Base-by-base conservation (phyloP, 192 early-diverging fungal species). In the Globomyces pollinis-pini region DNA sequence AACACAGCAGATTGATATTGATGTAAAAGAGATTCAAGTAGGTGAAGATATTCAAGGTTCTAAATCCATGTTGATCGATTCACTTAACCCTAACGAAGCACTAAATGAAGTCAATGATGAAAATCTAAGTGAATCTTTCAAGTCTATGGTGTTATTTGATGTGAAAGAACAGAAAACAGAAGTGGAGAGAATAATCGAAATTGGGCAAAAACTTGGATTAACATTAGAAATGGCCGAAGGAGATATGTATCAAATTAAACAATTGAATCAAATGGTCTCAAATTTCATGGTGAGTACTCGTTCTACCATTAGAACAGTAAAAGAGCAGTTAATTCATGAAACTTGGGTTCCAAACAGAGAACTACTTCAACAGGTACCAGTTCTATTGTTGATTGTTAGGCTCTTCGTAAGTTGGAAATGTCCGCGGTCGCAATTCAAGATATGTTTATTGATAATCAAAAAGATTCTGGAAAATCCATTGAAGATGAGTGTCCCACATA, bases 331-430 rank as follows among this genome's bases (percentile, higher is more conserved):
- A 3, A 50, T 70, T 3, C 68, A 62, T 47, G 62, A 67, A 11
- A 28, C 38, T n/a, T 81, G 79, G 79, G 55, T 81, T 32, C 65
- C 61, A 12, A 81, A 81, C 58, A 66, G 79, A 6, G 75, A 77
- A 32, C 72, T 81, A 33, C 55, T 81, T 3, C 63, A 67, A 34
- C 33, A 56, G 2, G n/a, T n/a, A n/a, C n/a, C n/a, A n/a, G n/a
- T n/a, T n/a, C n/a, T n/a, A n/a, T n/a, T n/a, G n/a, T n/a, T n/a
- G n/a, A n/a, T n/a, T n/a, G n/a, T n/a, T n/a, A n/a, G n/a, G 70
- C 79, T 6, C 29, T 81, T 12, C 38, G 63, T 8, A 38, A 66
- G 13, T 59, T 78, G 13, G 75, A 81, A 50, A 61, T 69, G 43
- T 68, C 79, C 2, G 63, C 62, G 18, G 29, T 66, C 44, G 67